Percentiles rank a stretch among this genome's conserved stretches.
Conservation (phyloP, 2,329 filamentous ascomycete genomes). For the Metarhizium humberi region DNA sequence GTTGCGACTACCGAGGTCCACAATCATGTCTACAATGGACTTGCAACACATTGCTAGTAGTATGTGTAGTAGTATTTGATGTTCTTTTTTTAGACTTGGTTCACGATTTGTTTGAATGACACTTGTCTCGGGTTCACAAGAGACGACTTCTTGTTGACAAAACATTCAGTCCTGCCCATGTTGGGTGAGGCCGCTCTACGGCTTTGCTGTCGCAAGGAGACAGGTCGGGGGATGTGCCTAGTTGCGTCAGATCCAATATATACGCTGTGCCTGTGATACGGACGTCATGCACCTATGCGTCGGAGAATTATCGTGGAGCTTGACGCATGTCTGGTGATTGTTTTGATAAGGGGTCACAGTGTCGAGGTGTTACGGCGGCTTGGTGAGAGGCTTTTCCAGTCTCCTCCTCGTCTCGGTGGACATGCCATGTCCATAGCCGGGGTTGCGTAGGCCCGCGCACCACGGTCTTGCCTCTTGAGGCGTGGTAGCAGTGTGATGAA, state of each 20-base stretch:
- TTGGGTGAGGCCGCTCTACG: neutral
- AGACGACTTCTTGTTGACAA: neutral
- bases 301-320: neutral
- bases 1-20: neutral
- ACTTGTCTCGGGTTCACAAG: neutral
- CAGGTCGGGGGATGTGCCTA: neutral
- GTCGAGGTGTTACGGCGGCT: neutral
- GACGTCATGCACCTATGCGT: neutral
- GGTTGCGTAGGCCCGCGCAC: neutral
- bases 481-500: neutral
- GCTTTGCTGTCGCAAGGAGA: neutral
- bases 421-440: neutral
- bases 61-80: neutral
- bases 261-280: neutral
- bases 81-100: neutral
- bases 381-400: neutral
- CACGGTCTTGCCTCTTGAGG: neutral
- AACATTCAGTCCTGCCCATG: neutral
- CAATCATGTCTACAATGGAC: neutral
- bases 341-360: neutral
- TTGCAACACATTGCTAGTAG: too few species aligned
- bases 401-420: neutral
- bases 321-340: neutral
- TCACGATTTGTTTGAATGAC: neutral
- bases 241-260: neutral